phyloP scores from a whole-genome alignment of 2,329 filamentous ascomycete genomes.

The Fusarium sp. region DNA sequence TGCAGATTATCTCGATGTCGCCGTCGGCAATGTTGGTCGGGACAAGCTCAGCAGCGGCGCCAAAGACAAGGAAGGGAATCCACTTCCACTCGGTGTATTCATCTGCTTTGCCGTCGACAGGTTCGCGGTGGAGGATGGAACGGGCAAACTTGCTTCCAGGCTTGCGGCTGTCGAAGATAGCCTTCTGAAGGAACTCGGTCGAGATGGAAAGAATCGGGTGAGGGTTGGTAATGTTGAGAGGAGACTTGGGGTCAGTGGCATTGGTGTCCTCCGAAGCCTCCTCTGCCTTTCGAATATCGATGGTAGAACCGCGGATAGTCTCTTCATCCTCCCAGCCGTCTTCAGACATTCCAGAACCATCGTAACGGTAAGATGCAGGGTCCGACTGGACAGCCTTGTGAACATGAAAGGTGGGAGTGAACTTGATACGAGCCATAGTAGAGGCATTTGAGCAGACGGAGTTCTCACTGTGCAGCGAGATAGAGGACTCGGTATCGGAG shows the following conservation, averaged over 20 bases:
- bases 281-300: not conserved
- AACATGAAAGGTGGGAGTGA: not conserved
- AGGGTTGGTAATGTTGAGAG: not conserved
- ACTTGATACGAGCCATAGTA: not conserved
- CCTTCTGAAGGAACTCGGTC: not conserved
- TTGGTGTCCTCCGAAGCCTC: not conserved
- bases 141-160: not conserved
- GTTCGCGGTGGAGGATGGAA: not conserved
- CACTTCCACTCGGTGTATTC: not conserved
- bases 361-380: not conserved
- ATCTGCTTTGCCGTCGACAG: not conserved
- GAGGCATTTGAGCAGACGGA: not conserved
- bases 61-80: not conserved
- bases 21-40: not conserved
- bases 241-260: not conserved
- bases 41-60: not conserved
- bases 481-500: not conserved
- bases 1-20: not conserved
- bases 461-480: not conserved
- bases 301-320: not conserved
- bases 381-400: not conserved
- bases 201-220: not conserved
- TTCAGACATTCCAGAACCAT: not conserved
- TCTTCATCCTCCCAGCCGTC: not conserved
- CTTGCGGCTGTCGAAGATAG: not conserved